Base-by-base conservation (phyloP, 2,329 filamentous ascomycete species). In the Lasiodiplodia citricola region DNA sequence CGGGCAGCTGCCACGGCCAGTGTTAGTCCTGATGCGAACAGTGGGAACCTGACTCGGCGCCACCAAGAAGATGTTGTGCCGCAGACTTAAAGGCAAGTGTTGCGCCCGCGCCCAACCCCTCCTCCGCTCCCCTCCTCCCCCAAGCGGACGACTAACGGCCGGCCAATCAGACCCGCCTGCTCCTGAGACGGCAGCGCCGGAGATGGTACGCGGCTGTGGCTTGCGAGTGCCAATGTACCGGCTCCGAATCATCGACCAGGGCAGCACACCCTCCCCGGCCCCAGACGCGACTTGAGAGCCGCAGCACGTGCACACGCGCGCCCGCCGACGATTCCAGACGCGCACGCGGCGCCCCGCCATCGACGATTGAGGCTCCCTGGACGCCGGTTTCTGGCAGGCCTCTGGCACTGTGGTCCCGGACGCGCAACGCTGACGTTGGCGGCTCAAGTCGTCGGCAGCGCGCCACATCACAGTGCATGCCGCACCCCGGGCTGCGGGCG, bases 31-130 rank as follows among this genome's bases (percentile, higher is more conserved):
- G 44, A 52, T 35, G 10, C 25, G 25, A 63, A 63, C 3, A 51
- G 60, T 63, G 44, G 44, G 23, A 52, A 38, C 60, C 47, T 63
- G 60, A 63, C 60, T 63, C 60, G 60, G 10, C 18, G 44, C 60
- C 13, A 31, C 18, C 18, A 5, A 5, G 44, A 52, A n/a, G 44
- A 16, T 37, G 41, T 37, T 31, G 60, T 35, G 41, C 44, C 31
- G 60, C 28, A 52, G 14, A 63, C 60, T 35, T 63, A 63, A 63
- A 63, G 60, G 60, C n/a, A 63, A 52, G 60, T 63, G 60, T 63
- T 14, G 25, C 60, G 44, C 60, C 60, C 7, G 21, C 60, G 11
- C 28, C n/a, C 37, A n/a, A 7, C n/a, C 6, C 25, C 44, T 28
- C 13, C 16, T 28, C 60, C 25, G 44, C 16, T 44, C 25, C 10